Base-by-base conservation (phyloP, 148 eudicot species). In the Drosera capensis region DNA sequence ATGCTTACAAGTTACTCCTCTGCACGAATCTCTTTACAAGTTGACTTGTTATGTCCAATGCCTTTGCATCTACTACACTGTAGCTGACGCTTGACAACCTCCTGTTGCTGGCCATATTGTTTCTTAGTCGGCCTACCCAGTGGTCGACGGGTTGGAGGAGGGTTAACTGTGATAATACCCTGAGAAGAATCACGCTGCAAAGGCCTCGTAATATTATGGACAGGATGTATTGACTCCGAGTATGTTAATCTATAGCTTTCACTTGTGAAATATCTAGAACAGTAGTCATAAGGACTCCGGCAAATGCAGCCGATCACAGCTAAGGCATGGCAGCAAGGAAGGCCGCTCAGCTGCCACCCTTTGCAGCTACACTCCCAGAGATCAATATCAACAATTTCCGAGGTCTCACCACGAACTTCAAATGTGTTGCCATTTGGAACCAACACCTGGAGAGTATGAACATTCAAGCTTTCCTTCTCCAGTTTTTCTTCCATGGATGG, bases 31-130 rank as follows among this genome's bases (percentile, higher is more conserved):
- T 74, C 48, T 51, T 68, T 62, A 71, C 82, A 76, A n/a, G 74
- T 65, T 54, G 65, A 71, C 46, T 72, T 76, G 57, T 72, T 76
- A 59, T 76, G 82, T 24, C 78, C 82, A 38, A 76, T 55, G 29
- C 82, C 82, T 63, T 76, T 76, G 62, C 82, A 76, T 57, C 59
- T 76, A 58, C 82, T 72, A 66, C 82, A 76, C 60, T 76, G 82
- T 44, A 72, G 71, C 63, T 68, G 74, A 15, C 78, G 72, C 54
- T 68, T 76, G 42, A 63, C 24, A 23, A 63, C 16, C 28, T 76
- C 75, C 7, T 40, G 50, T 14, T 51, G 30, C 25, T 61, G 74
- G 37, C 38, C 58, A n/a, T n/a, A n/a, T 29, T 36, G 46, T 49
- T 66, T 71, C 50, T 49, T 21, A 45, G 65, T 76, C 24, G 72